Percentiles rank a stretch among this genome's conserved stretches.
These are phyloP conservation scores for Cytospora paraplurivora DNA, from an alignment of 2,329 filamentous ascomycete species.

Conservation along the genomic window DNA sequence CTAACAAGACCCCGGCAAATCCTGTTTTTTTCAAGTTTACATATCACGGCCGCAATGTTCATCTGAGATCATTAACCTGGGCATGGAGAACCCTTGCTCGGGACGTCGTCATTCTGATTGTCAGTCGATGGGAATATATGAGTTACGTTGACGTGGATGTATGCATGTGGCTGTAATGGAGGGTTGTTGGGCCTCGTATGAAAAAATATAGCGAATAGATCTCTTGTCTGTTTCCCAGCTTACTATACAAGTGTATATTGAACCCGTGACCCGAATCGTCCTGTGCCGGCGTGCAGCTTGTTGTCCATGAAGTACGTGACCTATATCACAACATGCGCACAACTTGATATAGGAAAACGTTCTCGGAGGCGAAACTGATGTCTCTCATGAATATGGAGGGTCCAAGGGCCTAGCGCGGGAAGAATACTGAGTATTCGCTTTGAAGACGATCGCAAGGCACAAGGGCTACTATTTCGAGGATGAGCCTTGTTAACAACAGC, in stretches of 20 bases:
- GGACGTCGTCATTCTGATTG: background rate
- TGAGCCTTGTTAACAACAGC: no score
- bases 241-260: no score
- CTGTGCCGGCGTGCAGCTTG: no score
- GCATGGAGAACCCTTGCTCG: background rate
- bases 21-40: background rate
- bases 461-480: no score
- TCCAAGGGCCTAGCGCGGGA: no score
- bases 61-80: background rate
- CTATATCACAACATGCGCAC: no score
- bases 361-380: no score
- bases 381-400: no score
- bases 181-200: background rate
- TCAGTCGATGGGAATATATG: background rate
- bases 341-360: no score
- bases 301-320: no score
- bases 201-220: conserved; percentile 25
- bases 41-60: background rate
- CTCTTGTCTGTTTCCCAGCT: background rate
- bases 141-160: background rate
- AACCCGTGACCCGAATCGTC: background rate
- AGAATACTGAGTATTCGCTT: no score
- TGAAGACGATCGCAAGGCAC: no score
- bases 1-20: background rate
- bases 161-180: background rate